Conservation (phyloP, 352 stramenopile genomes). For the Lagenidium giganteum region DNA sequence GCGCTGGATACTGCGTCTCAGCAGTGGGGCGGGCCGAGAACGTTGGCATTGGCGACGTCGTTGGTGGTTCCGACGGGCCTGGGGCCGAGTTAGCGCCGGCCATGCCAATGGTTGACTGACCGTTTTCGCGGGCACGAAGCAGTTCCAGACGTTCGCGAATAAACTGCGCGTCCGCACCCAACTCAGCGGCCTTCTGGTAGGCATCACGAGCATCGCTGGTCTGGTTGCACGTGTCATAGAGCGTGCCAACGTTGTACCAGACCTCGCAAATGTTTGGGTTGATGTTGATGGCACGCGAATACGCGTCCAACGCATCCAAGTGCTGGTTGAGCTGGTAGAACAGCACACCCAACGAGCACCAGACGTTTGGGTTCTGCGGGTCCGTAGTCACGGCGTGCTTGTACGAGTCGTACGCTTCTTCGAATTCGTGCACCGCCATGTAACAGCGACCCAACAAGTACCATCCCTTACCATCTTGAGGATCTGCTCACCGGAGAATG, state of each 20-base stretch:
- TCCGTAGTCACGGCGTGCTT: constrained; percentile 86
- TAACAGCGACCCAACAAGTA: constrained; percentile 88
- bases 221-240: constrained; percentile 90
- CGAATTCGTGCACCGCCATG: constrained; percentile 89
- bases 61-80: constrained; percentile 74
- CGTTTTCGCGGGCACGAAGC: constrained; percentile 68
- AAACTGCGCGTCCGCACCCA: constrained; percentile 79
- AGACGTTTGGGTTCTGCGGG: constrained; percentile 89
- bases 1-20: constrained; percentile 53
- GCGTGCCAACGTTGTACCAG: constrained; percentile 89
- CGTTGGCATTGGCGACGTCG: constrained; percentile 82
- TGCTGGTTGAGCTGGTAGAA: constrained; percentile 90
- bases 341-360: constrained; percentile 87
- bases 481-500: constrained; percentile 38
- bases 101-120: constrained; percentile 81
- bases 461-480: constrained; percentile 84
- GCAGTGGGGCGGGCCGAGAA: constrained; percentile 65
- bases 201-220: constrained; percentile 83
- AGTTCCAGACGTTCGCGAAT: constrained; percentile 79
- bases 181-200: constrained; percentile 86
- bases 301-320: constrained; percentile 82
- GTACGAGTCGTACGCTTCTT: constrained; percentile 88
- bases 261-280: constrained; percentile 90
- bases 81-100: constrained; percentile 73
- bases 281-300: constrained; percentile 88